Base-by-base conservation (phyloP, 352 stramenopile genomes). In the Blastocystis hominis region DNA sequence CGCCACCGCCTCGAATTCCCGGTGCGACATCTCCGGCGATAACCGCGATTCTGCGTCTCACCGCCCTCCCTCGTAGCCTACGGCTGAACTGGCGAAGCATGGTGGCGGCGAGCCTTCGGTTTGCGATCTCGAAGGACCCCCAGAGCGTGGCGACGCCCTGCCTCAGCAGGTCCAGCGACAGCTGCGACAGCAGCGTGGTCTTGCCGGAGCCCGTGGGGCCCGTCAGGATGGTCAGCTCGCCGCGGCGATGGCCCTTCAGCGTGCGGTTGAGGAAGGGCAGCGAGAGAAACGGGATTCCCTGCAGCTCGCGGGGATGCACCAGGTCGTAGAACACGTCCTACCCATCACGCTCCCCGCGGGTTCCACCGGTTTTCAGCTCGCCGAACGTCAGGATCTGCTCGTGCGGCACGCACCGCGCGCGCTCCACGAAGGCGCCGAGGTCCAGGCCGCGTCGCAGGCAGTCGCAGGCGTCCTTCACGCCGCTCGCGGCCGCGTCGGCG, bases 51-150 rank as follows among this genome's bases (percentile, higher is more conserved):
- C 66, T 79, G 10, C 24, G 5, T 17, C 10, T 9, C 10, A 54
- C 34, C 2, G 13, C 13, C n/a, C 20, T 59, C 20, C 9, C 9
- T 36, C 17, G 20, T 42, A 10, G 30, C 20, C 24, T 56, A 80
- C 70, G 30, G 38, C 42, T 75, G 42, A 95, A 92, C 88, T 99
- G 96, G 20, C 95, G 96, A 36, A 99, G 91, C 92, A 99, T 97
- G 88, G 98, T 99, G 90, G 97, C 93, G 70, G 98, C 93, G 17
- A 99, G 89, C 9, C 93, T 91, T 61, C 94, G 97, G 89, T 98
- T 98, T 89, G 98, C 97, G 88, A 99, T 97, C 91, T 99, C 97
- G 86, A 99, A 99, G 44, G 93, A 97, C 13, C 96, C 97, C 97
- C 97, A 99, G 1, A 99, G 89, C 46, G 96, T 97, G 89, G 95